These are phyloP conservation scores for Crassisporium funariophilum DNA, from an alignment of 768 basidiomycete genomes.

Conservation along the genomic window DNA sequence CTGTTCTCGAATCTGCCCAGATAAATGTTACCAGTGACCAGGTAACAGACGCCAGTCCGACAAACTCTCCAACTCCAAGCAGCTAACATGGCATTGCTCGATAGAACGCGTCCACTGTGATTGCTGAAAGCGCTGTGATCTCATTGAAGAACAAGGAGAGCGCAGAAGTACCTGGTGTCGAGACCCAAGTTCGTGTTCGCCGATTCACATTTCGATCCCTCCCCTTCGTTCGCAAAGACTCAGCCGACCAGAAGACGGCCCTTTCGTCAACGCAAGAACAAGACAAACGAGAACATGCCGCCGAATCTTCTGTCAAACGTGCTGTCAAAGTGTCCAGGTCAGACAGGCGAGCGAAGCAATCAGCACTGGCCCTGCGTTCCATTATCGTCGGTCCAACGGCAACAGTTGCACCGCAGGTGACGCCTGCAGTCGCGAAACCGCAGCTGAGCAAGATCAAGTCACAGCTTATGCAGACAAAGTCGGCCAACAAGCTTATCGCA, in stretches of 20 bases:
- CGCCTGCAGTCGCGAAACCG: conserved; percentile 45
- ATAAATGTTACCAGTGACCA: too few species aligned
- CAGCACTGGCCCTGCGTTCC: conserved; percentile 62
- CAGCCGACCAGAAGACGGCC: conserved; percentile 33
- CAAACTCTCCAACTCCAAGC: too few species aligned
- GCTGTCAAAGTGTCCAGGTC: conserved; percentile 35
- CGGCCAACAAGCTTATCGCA: conserved; percentile 71
- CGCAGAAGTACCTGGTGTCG: background rate
- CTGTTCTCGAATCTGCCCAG: too few species aligned
- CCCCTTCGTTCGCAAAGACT: conserved; percentile 30
- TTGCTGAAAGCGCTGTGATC: too few species aligned
- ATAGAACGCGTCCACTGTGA: too few species aligned
- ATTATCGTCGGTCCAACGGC: conserved; percentile 64
- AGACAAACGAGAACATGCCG: conserved; percentile 39
- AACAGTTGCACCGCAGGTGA: conserved; percentile 37
- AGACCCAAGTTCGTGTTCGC: conserved; percentile 16
- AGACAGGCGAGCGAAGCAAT: conserved; percentile 63
- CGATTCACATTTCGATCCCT: conserved; percentile 55
- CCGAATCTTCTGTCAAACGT: conserved; percentile 11
- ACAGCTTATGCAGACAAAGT: conserved; percentile 64
- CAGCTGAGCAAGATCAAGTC: conserved; percentile 68
- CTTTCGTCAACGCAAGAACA: conserved; percentile 40
- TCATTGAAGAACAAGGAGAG: too few species aligned
- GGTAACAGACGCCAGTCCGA: too few species aligned
- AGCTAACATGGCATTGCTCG: too few species aligned